Conservation (phyloP, 2,329 filamentous ascomycete species). For the Colletotrichum higginsianum region DNA sequence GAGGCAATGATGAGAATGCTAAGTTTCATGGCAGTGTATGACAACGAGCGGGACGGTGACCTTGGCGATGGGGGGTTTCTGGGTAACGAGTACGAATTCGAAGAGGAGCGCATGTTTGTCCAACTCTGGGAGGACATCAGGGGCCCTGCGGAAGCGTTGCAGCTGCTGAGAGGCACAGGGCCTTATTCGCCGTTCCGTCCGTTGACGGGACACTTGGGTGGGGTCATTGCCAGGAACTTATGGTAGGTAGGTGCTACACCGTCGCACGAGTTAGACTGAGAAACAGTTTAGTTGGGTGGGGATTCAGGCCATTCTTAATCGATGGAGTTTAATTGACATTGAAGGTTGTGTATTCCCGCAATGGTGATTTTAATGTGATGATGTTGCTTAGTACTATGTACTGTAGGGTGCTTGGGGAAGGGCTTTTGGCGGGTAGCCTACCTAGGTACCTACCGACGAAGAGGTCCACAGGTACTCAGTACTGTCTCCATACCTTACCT, state of each 20-base stretch:
- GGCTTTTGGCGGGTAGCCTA: neutral
- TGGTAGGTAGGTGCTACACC: too few relatives aligned
- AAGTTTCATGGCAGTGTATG: neutral
- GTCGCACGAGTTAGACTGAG: too few relatives aligned
- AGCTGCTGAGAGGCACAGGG: constrained; percentile 4
- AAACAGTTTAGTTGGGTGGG: too few relatives aligned
- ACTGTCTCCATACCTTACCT: neutral
- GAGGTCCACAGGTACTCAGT: neutral
- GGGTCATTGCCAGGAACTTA: neutral
- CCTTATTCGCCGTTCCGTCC: constrained; percentile 7
- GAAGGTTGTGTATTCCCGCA: neutral
- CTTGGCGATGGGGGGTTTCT: neutral
- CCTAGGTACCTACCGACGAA: too few relatives aligned
- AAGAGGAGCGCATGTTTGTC: constrained; percentile 25
- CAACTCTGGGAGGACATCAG: constrained; percentile 14
- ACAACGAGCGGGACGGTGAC: neutral
- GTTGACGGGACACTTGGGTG: neutral
- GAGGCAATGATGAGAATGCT: neutral
- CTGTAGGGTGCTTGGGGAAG: neutral
- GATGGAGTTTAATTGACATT: neutral
- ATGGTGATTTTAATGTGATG: neutral
- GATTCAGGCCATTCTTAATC: neutral
- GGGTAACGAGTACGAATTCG: neutral
- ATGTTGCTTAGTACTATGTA: neutral
- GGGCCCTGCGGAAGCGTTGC: constrained; percentile 7